These are phyloP conservation scores for Fonsecaea pedrosoi DNA, from an alignment of 2,329 filamentous ascomycete species.

Conservation along the genomic window DNA sequence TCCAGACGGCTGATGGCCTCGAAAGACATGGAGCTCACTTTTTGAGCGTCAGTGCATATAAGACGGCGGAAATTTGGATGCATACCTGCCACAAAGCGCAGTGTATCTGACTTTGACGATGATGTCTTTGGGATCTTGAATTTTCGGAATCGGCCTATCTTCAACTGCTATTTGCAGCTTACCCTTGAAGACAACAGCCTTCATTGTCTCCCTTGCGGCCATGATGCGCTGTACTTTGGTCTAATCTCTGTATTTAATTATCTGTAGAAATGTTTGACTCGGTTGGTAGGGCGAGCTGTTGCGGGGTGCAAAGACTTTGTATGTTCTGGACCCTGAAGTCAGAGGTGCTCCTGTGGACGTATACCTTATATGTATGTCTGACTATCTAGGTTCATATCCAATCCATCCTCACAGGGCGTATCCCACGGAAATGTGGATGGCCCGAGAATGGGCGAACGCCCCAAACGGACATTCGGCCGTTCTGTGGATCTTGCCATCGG, in stretches of 20 bases:
- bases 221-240: constrained; percentile 36
- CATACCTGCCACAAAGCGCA: constrained; percentile 85
- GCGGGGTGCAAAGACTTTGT: background rate
- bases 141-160: constrained; percentile 76
- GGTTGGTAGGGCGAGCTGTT: background rate
- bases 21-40: constrained; percentile 85
- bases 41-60: background rate
- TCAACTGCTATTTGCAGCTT: constrained; percentile 77
- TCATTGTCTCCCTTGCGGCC: constrained; percentile 68
- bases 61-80: background rate
- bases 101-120: constrained; percentile 84
- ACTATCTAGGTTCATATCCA: background rate
- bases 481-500: background rate
- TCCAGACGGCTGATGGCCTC: constrained; percentile 75
- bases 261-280: background rate
- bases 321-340: background rate
- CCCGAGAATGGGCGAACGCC: background rate
- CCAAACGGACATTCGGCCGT: background rate
- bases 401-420: background rate
- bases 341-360: background rate
- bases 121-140: constrained; percentile 74
- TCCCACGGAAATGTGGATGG: background rate
- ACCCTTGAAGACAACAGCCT: constrained; percentile 85
- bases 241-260: background rate
- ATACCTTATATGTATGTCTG: background rate